A percentile compares a stretch with the other conserved stretches of the same genome.
These are phyloP conservation scores for Rhizophagus clarus DNA, from an alignment of 192 early-diverging fungal species.

Conservation along the genomic window DNA sequence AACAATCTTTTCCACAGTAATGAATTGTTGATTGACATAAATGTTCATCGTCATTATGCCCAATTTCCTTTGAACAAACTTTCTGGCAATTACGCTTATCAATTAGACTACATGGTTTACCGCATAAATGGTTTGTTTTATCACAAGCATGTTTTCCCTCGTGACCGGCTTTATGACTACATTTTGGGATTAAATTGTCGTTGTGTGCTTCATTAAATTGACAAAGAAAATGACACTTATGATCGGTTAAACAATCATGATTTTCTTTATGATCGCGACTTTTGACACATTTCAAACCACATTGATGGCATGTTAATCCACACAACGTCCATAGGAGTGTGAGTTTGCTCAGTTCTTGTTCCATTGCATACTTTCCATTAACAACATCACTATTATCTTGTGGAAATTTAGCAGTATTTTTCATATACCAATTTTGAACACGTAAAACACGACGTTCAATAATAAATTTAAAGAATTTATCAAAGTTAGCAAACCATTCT, in stretches of 20 bases:
- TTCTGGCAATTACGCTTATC: constrained; percentile 24
- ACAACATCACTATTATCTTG: constrained; percentile 21
- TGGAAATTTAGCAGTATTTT: constrained; percentile 18
- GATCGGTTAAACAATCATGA: constrained; percentile 34
- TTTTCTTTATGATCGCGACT: not conserved
- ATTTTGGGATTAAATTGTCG: not conserved
- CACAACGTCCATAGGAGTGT: constrained; percentile 16
- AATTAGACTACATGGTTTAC: not conserved
- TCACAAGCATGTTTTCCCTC: constrained; percentile 28
- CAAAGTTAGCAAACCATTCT: constrained; percentile 4
- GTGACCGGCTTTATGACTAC: constrained; percentile 17
- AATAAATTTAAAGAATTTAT: constrained; percentile 26
- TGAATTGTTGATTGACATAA: constrained; percentile 29
- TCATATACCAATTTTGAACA: constrained; percentile 23
- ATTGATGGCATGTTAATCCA: constrained; percentile 9
- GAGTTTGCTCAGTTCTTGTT: constrained; percentile 19
- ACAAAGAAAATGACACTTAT: constrained; percentile 22
- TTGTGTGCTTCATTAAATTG: constrained; percentile 13
- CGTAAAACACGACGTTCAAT: constrained; percentile 16
- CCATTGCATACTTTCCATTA: not conserved
- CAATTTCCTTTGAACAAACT: constrained; percentile 29
- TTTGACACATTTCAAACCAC: constrained; percentile 27
- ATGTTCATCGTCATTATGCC: constrained; percentile 26
- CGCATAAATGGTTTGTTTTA: constrained; percentile 13
- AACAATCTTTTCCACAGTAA: constrained; percentile 34